Evolutionary conservation across 2,329 filamentous ascomycete genomes (phyloP).

Genomic region (Fusarium euwallaceae): DNA sequence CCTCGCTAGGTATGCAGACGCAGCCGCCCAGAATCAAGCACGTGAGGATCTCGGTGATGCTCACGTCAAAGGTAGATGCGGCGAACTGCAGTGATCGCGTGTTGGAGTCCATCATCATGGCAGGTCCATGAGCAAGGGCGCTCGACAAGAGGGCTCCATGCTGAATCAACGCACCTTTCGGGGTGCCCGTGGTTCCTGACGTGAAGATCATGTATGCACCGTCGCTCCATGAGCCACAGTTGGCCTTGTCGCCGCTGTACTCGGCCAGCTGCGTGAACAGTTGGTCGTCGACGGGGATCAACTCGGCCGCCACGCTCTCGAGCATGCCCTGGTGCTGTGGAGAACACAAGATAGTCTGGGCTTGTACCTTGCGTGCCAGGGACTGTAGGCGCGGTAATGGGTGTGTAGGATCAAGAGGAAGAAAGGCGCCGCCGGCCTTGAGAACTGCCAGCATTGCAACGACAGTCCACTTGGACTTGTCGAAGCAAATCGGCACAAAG

Average conservation of each 20-base stretch:
- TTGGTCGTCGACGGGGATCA: conserved; percentile 34
- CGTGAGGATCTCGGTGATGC: conserved; percentile 42
- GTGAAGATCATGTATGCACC: conserved; percentile 44
- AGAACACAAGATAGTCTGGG: conserved; percentile 37
- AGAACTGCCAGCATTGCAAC: conserved; percentile 47
- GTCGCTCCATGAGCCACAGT: conserved; percentile 21
- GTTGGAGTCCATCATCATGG: conserved; percentile 40
- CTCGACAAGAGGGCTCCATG: conserved; percentile 39
- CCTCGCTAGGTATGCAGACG: conserved; percentile 54
- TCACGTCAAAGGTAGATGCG: conserved; percentile 50
- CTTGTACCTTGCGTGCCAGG: conserved; percentile 32
- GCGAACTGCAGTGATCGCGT: conserved; percentile 52
- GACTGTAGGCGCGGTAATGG: conserved; percentile 32
- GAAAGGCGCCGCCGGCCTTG: conserved; percentile 44
- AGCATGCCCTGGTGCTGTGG: conserved; percentile 34
- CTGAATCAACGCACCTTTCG: conserved; percentile 40
- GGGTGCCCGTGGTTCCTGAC: conserved; percentile 33
- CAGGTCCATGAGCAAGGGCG: conserved; percentile 32
- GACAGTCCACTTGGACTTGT: conserved; percentile 48
- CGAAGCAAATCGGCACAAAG: conserved; percentile 46
- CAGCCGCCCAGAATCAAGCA: conserved; percentile 46
- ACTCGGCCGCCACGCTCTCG: conserved; percentile 16
- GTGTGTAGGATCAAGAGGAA: conserved; percentile 41
- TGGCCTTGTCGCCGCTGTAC: background rate
- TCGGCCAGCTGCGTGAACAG: conserved; percentile 19